Conservation (phyloP, 2,329 filamentous ascomycete species). For the Xylaria hypoxylon region DNA sequence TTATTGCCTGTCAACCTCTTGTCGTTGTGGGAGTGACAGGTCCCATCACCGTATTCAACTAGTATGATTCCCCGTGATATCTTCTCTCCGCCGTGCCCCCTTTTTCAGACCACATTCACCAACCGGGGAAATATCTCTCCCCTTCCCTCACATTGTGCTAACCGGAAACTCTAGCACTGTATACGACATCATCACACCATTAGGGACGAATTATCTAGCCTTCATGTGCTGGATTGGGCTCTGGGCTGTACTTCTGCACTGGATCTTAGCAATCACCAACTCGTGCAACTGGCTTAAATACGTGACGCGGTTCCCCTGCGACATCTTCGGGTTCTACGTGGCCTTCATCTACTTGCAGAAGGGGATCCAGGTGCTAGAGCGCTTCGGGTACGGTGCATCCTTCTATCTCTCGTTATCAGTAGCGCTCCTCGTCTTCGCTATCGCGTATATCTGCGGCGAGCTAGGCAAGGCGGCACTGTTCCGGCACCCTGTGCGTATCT, state of each 20-base stretch:
- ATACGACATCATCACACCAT: conserved; percentile 84
- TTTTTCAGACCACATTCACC: not conserved
- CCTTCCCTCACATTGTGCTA: not conserved
- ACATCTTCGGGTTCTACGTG: conserved; percentile 95
- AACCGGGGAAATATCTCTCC: not conserved
- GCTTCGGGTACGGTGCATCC: conserved; percentile 74
- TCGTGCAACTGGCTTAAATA: conserved; percentile 89
- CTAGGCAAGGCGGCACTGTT: conserved; percentile 82
- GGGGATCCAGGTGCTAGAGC: conserved; percentile 84
- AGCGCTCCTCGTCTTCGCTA: conserved; percentile 80
- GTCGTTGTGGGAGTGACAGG: conserved; percentile 93
- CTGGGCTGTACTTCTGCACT: conserved; percentile 88
- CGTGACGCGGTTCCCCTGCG: conserved; percentile 90
- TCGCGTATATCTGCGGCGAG: conserved; percentile 78
- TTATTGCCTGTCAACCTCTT: conserved; percentile 84
- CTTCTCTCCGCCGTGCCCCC: not conserved
- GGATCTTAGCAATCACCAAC: conserved; percentile 84
- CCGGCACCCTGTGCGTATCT: conserved; percentile 79
- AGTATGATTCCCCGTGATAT: conserved; percentile 57
- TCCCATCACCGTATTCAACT: conserved; percentile 94
- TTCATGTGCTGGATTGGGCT: conserved; percentile 95
- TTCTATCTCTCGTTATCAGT: conserved; percentile 85
- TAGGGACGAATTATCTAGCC: conserved; percentile 82
- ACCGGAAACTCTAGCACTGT: conserved; percentile 69
- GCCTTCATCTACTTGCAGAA: conserved; percentile 93